A percentile compares a stretch with the other conserved stretches of the same genome.
Evolutionary conservation across 1,139 yeast genomes (phyloP).

Genomic region (Diutina neorugosa): DNA sequence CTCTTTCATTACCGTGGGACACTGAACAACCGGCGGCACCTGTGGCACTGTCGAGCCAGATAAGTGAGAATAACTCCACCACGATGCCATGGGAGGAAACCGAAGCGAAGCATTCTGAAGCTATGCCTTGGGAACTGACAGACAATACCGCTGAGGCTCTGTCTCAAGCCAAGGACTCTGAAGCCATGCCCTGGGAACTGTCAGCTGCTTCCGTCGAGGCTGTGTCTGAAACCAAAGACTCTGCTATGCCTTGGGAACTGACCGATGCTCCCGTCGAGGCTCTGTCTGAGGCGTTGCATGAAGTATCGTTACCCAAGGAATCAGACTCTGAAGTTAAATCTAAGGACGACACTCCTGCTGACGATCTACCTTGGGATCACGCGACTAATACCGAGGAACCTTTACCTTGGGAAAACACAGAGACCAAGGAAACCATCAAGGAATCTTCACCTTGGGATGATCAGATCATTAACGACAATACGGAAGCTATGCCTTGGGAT

Average conservation of each 20-base stretch:
- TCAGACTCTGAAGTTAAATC: too few relatives aligned
- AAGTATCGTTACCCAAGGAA: background rate
- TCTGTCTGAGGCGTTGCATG: background rate
- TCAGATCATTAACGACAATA: background rate
- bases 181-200: background rate
- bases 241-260: too few relatives aligned
- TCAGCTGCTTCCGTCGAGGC: background rate
- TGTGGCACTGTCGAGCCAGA: background rate
- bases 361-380: conserved; percentile 5
- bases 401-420: conserved; percentile 8
- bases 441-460: too few relatives aligned
- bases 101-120: background rate
- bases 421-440: background rate
- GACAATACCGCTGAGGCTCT: too few relatives aligned
- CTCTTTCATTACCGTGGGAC: background rate
- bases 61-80: background rate
- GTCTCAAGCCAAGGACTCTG: too few relatives aligned
- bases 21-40: background rate
- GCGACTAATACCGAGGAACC: conserved; percentile 1
- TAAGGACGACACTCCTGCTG: background rate
- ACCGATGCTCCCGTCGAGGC: too few relatives aligned
- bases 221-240: too few relatives aligned
- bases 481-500: background rate
- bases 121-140: background rate
- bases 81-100: background rate